Evolutionary conservation across 2,329 filamentous ascomycete species (phyloP).

Genomic region (Simplicillium sp.): DNA sequence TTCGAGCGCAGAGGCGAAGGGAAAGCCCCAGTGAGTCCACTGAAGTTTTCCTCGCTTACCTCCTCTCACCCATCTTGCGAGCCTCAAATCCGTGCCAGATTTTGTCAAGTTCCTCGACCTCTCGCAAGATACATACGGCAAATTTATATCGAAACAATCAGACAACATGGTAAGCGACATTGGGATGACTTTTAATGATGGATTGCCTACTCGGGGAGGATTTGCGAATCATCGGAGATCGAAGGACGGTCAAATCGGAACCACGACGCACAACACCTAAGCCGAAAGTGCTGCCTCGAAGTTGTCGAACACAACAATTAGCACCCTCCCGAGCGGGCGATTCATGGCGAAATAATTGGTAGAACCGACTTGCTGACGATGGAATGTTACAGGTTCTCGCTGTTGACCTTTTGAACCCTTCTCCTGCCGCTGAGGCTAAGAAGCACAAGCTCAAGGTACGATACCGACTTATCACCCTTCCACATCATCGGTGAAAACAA

Average conservation of each 20-base stretch:
- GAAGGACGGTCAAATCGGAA: neutral
- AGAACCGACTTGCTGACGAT: slow-evolving; percentile 1
- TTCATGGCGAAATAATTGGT: neutral
- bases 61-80: slow-evolving; percentile 37
- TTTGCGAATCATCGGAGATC: neutral
- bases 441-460: slow-evolving; percentile 99
- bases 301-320: neutral
- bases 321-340: no score
- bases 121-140: slow-evolving; percentile 36
- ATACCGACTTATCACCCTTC: slow-evolving; percentile 8
- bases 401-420: slow-evolving; percentile 99
- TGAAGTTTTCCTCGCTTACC: slow-evolving; percentile 41
- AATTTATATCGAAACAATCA: slow-evolving; percentile 37
- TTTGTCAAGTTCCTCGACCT: slow-evolving; percentile 37
- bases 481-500: neutral
- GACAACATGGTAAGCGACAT: slow-evolving; percentile 59
- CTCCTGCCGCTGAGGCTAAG: slow-evolving; percentile 92
- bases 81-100: slow-evolving; percentile 48
- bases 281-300: neutral
- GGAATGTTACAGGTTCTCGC: slow-evolving; percentile 77
- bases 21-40: slow-evolving; percentile 24
- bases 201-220: slow-evolving; percentile 8
- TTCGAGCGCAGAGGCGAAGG: slow-evolving; percentile 10
- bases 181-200: slow-evolving; percentile 8
- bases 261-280: neutral